Percentiles rank a stretch among this genome's conserved stretches.
These are phyloP conservation scores for Vanrija humicola DNA, from an alignment of 1,284 basidiomycete species.

Conservation along the genomic window DNA sequence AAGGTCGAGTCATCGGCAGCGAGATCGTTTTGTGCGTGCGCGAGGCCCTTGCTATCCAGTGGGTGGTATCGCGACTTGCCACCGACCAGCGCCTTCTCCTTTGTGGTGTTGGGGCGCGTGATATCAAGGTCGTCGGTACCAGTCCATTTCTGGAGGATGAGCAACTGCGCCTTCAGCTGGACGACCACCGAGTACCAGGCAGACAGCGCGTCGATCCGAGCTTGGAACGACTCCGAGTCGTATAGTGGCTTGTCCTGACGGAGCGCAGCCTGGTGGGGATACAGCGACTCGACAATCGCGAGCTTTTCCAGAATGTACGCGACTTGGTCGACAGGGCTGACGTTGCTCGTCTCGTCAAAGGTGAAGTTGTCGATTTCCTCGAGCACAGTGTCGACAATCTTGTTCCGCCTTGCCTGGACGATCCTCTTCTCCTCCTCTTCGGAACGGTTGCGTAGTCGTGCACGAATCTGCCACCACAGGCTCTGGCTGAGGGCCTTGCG, in stretches of 20 bases:
- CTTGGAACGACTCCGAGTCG: slow-evolving; percentile 63
- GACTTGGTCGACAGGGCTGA: slow-evolving; percentile 66
- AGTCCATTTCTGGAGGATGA: slow-evolving; percentile 81
- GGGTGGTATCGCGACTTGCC: slow-evolving; percentile 39
- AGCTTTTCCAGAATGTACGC: slow-evolving; percentile 70
- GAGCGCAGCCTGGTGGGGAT: slow-evolving; percentile 78
- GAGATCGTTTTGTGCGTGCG: slow-evolving; percentile 23
- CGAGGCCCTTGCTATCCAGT: slow-evolving; percentile 34
- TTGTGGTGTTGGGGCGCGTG: slow-evolving; percentile 66
- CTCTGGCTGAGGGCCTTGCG: slow-evolving; percentile 62
- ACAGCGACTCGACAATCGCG: slow-evolving; percentile 78
- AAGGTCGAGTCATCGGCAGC: slow-evolving; percentile 68
- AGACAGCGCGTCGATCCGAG: slow-evolving; percentile 76
- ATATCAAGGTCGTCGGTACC: slow-evolving; percentile 86
- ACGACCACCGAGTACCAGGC: slow-evolving; percentile 83
- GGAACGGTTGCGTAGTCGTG: slow-evolving; percentile 72
- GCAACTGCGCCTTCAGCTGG: slow-evolving; percentile 71
- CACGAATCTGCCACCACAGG: slow-evolving; percentile 88
- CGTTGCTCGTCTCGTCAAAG: slow-evolving; percentile 23
- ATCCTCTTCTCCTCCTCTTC: slow-evolving; percentile 76
- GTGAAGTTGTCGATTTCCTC: slow-evolving; percentile 76
- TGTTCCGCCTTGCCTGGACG: slow-evolving; percentile 75
- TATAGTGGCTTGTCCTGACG: slow-evolving; percentile 70
- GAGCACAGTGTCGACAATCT: slow-evolving; percentile 75
- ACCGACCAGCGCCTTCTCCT: slow-evolving; percentile 51